These are phyloP conservation scores for Peronospora farinosa DNA, from an alignment of 352 stramenopile genomes.

Conservation along the genomic window DNA sequence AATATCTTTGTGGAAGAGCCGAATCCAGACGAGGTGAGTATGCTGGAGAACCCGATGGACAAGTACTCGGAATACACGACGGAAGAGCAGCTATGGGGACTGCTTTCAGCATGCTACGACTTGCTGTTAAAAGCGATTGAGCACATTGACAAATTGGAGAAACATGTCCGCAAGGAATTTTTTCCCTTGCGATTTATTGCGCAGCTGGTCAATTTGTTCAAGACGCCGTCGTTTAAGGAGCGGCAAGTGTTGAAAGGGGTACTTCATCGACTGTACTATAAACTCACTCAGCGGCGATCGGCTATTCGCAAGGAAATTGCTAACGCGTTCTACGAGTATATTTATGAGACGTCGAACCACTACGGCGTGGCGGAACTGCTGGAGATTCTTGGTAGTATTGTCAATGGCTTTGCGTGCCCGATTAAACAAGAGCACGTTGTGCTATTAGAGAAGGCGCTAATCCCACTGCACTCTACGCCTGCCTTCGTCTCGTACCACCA, in stretches of 20 bases:
- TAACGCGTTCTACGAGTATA: slow-evolving; percentile 88
- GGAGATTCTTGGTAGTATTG: slow-evolving; percentile 84
- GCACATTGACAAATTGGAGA: slow-evolving; percentile 86
- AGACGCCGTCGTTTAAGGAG: slow-evolving; percentile 84
- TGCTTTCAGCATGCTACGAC: slow-evolving; percentile 78
- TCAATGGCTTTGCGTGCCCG: slow-evolving; percentile 85
- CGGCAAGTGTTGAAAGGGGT: slow-evolving; percentile 82
- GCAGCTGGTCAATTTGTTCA: slow-evolving; percentile 79
- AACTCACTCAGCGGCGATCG: slow-evolving; percentile 82
- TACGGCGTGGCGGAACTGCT: slow-evolving; percentile 84
- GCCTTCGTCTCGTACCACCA: slow-evolving; percentile 86
- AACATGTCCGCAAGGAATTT: slow-evolving; percentile 82
- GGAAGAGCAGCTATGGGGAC: slow-evolving; percentile 76
- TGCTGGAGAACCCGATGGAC: slow-evolving; percentile 69
- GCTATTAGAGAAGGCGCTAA: slow-evolving; percentile 75
- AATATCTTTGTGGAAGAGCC: slow-evolving; percentile 85
- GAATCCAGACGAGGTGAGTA: slow-evolving; percentile 44
- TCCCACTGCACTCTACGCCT: slow-evolving; percentile 79
- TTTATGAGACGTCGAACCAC: slow-evolving; percentile 88
- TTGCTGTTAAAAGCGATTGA: slow-evolving; percentile 80
- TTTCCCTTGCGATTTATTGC: slow-evolving; percentile 76
- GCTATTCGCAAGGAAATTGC: slow-evolving; percentile 85
- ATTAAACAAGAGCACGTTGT: slow-evolving; percentile 88
- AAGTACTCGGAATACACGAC: slow-evolving; percentile 82
- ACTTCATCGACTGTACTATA: slow-evolving; percentile 86